phyloP scores from a whole-genome alignment of 495 filamentous ascomycete genomes.

The Glutinoglossum americanum region DNA sequence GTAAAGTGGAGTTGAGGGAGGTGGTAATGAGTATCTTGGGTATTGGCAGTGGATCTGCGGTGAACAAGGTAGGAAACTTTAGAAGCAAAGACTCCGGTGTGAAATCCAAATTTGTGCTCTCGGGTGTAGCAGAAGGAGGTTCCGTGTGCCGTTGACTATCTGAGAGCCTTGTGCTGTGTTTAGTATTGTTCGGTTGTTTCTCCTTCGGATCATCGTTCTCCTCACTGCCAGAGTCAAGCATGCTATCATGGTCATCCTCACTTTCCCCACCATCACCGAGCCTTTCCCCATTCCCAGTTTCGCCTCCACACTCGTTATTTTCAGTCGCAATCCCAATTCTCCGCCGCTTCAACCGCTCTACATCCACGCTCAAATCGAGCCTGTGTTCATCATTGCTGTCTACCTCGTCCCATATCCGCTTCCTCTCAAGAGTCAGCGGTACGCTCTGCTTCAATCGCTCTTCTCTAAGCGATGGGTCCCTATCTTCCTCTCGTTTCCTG shows the following conservation, averaged over 20 bases:
- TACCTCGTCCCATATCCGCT: constrained; percentile 85
- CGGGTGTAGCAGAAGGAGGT: constrained; percentile 1
- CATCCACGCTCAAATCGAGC: constrained; percentile 54
- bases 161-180: constrained; percentile 3
- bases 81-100: constrained; percentile 18
- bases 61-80: constrained; percentile 63
- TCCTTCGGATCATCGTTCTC: constrained; percentile 25
- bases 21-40: constrained; percentile 86
- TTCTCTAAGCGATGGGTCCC: constrained; percentile 52
- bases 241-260: constrained; percentile 49
- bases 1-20: constrained; percentile 60
- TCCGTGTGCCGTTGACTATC: constrained; percentile 5
- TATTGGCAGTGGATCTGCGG: constrained; percentile 28
- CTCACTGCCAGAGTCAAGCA: constrained; percentile 34
- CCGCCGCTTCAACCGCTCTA: constrained; percentile 50
- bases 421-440: constrained; percentile 66
- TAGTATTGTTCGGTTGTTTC: constrained; percentile 8
- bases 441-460: constrained; percentile 56
- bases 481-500: constrained; percentile 63
- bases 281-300: constrained; percentile 17
- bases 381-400: constrained; percentile 33
- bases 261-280: constrained; percentile 24
- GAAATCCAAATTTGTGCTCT: constrained; percentile 17
- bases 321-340: constrained; percentile 14
- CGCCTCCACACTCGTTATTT: constrained; percentile 35